Evolutionary conservation across 306 rosid genomes (phyloP), one percentile per base, ranked within the genome.

Genomic region (Rosa persica): DNA sequence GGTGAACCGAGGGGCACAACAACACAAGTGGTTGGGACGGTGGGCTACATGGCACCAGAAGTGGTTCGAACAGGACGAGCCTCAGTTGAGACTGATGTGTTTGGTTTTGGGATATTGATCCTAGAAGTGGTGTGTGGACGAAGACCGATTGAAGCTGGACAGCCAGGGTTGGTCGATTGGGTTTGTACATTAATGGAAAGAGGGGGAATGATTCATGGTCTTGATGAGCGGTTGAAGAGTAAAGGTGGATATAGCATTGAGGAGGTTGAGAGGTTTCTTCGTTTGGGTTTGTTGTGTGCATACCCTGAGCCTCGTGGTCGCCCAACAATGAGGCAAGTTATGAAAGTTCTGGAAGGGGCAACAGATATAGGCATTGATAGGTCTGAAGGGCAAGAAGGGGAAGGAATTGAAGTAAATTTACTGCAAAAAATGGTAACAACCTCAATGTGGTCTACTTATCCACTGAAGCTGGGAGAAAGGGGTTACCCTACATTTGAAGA

Each of bases 301-400:
- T 66, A 83, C 73, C 82, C 83, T 42, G 91, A 90, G 61, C 85
- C 91, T 52, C 43, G 55, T 40, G 23, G 72, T 20, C 86, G 97
- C 70, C 93, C 96, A 73, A 86, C 76, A 8, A 90, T 92, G 85
- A 87, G 84, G 72, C 88, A 90, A 73, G 84, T 89, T 61, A 84
- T 87, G 70, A 86, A 88, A 65, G 67, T 92, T 25, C 55, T 92
- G 64, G 92, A 85, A 17, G 81, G 78, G 70, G 27, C 42, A 73
- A 47, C 27, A 27, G 64, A 57, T 54, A 61, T 4, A 39, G 55
- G 64, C 16, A 57, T 10, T 49, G 79, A 52, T 25, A 20, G 2
- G 36, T 19, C 30, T 46, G 74, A 76, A 51, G 85, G 79, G 52
- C 11, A 54, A 54, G 87, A 85, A 55, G 81, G 54, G 64, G 64